A percentile compares a stretch with the other conserved stretches of the same genome.
Conservation (phyloP, 23 red algal species). For the Gracilaria gracilis region DNA sequence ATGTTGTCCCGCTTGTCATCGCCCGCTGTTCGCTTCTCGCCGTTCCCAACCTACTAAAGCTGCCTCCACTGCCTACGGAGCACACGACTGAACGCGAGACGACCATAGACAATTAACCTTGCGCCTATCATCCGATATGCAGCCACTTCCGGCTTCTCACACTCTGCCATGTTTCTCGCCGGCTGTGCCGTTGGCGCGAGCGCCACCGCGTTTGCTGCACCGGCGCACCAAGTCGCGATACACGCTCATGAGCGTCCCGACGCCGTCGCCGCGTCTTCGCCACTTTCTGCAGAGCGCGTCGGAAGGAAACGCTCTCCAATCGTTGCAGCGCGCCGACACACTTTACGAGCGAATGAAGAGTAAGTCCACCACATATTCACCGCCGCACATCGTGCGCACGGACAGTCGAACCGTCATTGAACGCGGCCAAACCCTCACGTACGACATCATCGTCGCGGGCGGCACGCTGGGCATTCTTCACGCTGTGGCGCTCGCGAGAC, state of each 20-base stretch:
- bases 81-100: not conserved
- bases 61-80: not conserved
- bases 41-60: not conserved
- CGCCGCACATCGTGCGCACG: not conserved
- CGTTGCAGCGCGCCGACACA: constrained; percentile 18
- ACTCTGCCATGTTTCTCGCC: not conserved
- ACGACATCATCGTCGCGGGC: constrained; percentile 85
- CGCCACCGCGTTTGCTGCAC: not conserved
- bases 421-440: not conserved
- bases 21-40: not conserved
- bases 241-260: not conserved
- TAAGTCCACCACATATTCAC: not conserved
- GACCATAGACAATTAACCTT: too few relatives aligned
- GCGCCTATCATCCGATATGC: not conserved
- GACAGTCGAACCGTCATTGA: not conserved
- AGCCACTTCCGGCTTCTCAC: not conserved
- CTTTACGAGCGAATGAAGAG: constrained; percentile 34
- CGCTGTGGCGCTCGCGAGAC: constrained; percentile 74
- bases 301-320: constrained; percentile 33
- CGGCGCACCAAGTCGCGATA: too few relatives aligned
- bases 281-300: constrained; percentile 36
- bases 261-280: constrained; percentile 29
- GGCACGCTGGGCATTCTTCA: constrained; percentile 91
- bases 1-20: too few relatives aligned
- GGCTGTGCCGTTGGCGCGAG: not conserved